Evolutionary conservation across 345 rosid genomes (phyloP), one percentile per base, ranked within the genome.

Genomic region (Arabidopsis arenosa): DNA sequence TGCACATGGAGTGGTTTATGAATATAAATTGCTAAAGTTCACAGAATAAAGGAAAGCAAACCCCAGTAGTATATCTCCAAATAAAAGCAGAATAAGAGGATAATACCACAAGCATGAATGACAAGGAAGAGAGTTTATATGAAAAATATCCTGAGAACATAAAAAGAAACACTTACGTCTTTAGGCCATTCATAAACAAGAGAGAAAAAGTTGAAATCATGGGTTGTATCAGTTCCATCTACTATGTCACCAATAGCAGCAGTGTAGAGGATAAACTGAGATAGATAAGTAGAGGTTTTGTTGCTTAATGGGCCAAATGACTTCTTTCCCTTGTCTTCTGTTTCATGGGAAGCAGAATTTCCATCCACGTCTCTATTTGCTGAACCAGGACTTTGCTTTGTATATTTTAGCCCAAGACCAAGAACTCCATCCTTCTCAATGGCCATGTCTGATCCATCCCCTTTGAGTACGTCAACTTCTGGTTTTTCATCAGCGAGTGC

Each of bases 181-280:
- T 90, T 94, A 32, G 97, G 98, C 97, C 98, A 90, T 81, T 94
- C 98, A 56, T 94, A 92, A 45, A 90, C 90, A 63, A 90, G 85
- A 23, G 97, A 89, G 85, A 94, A 94, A 81, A 87, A 94, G 88
- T 94, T 94, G 86, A 94, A 94, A 86, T 94, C 98, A 64, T 94
- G 98, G 75, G 98, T 94, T 65, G 97, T 92, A 77, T 94, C 98
- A 33, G 96, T 92, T 79, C 98, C 98, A 75, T 92, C 97, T 75
- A 94, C 98, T 83, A 90, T 90, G 82, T 94, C 98, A 79, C 98
- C 98, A 68, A 94, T 87, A 43, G 98, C 97, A 79, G 98, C 98
- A 79, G 88, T 90, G 57, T 94, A 90, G 49, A 94, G 93, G 76
- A 92, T 92, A 80, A 94, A 94, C 77, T 90, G 97, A 45, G 98